Conservation (phyloP, 495 filamentous ascomycete genomes). For the Penicillium salamii region DNA sequence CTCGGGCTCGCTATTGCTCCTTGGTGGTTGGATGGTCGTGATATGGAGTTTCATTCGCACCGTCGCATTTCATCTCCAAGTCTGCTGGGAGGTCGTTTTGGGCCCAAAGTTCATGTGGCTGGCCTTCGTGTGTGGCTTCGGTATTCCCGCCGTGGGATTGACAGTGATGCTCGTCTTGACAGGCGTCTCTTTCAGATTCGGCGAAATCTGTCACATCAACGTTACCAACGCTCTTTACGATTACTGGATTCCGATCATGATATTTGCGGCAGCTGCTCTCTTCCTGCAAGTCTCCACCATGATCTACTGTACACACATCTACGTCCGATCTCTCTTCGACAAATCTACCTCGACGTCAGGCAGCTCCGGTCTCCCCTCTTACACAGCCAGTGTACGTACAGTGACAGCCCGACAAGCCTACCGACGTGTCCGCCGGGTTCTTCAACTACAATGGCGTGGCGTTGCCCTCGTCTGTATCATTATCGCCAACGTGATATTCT, state of each 20-base stretch:
- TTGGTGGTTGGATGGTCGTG: conserved; percentile 77
- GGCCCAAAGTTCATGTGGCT: conserved; percentile 88
- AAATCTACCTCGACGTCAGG: conserved; percentile 57
- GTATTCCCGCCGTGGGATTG: conserved; percentile 69
- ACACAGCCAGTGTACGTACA: conserved; percentile 74
- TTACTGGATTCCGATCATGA: conserved; percentile 88
- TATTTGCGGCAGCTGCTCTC: conserved; percentile 72
- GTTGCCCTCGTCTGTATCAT: conserved; percentile 85
- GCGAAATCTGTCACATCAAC: conserved; percentile 89
- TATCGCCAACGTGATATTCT: conserved; percentile 84
- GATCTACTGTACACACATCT: conserved; percentile 91
- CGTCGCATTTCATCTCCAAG: conserved; percentile 91
- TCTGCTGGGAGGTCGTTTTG: conserved; percentile 92
- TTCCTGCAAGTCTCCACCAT: conserved; percentile 84
- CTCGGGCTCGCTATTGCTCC: conserved; percentile 79
- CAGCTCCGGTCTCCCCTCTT: conserved; percentile 73
- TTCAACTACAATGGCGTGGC: conserved; percentile 93
- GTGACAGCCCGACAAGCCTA: conserved; percentile 87
- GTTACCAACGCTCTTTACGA: conserved; percentile 72
- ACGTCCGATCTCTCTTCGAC: conserved; percentile 76
- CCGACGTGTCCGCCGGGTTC: conserved; percentile 75
- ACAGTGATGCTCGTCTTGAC: conserved; percentile 75
- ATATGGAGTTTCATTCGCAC: conserved; percentile 90
- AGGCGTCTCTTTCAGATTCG: conserved; percentile 92
- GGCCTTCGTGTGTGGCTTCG: conserved; percentile 79